Percentiles rank a stretch among this genome's conserved stretches.
These are phyloP conservation scores for Verbascum thapsus DNA, from an alignment of 257 asterid species.

Conservation along the genomic window DNA sequence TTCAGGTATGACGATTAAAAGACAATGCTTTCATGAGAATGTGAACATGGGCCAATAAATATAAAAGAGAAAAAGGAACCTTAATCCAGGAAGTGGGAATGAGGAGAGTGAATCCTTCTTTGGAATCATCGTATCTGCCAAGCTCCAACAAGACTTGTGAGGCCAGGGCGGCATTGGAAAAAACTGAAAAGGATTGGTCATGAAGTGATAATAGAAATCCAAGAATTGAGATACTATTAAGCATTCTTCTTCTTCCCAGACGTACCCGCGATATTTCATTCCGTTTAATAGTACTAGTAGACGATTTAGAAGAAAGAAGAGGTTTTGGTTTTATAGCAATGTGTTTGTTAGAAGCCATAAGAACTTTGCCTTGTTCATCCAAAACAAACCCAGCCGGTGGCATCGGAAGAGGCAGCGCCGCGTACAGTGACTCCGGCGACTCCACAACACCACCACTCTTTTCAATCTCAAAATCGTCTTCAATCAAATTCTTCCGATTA, in stretches of 20 bases:
- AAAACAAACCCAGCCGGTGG: conserved; percentile 96
- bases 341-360: conserved; percentile 83
- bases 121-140: conserved; percentile 60
- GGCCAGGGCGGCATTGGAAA: conserved; percentile 50
- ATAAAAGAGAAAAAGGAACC: conserved; percentile 37
- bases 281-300: conserved; percentile 3
- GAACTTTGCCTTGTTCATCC: conserved; percentile 83
- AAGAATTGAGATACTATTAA: conserved; percentile 35
- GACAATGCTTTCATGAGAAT: background rate
- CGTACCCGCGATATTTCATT: conserved; percentile 11
- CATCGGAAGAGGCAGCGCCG: conserved; percentile 76
- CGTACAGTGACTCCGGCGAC: conserved; percentile 42
- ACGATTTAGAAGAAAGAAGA: conserved; percentile 2
- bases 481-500: conserved; percentile 28
- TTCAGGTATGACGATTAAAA: conserved; percentile 1
- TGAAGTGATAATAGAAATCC: conserved; percentile 36
- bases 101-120: conserved; percentile 79
- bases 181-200: conserved; percentile 30
- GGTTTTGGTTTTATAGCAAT: conserved; percentile 33
- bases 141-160: conserved; percentile 56
- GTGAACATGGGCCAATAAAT: conserved; percentile 1
- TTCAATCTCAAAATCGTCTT: conserved; percentile 51
- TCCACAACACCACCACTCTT: conserved; percentile 44
- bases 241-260: conserved; percentile 31
- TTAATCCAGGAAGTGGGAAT: conserved; percentile 79